Percentiles rank a stretch among this genome's conserved stretches.
These are phyloP conservation scores for Euphorbia celastroides DNA, from an alignment of 441 rosid species.

Conservation along the genomic window DNA sequence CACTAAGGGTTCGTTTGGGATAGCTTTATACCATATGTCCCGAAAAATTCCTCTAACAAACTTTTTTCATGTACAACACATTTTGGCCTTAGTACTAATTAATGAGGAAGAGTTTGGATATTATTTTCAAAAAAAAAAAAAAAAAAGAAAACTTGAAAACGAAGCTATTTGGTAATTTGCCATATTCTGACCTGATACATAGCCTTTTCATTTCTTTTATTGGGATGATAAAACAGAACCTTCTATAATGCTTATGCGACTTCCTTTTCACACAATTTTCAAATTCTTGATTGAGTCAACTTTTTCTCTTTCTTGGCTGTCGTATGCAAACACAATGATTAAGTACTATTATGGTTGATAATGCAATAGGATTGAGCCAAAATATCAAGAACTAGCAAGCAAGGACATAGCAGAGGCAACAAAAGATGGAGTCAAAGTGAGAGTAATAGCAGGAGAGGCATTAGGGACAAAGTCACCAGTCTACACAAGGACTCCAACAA, in stretches of 20 bases:
- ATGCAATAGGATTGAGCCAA: constrained; percentile 59
- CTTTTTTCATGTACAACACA: too few species aligned
- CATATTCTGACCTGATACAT: constrained; percentile 10
- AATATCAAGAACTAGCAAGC: constrained; percentile 69
- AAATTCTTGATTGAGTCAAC: neutral
- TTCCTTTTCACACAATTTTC: constrained; percentile 1
- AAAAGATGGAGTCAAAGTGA: constrained; percentile 58
- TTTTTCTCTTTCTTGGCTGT: neutral
- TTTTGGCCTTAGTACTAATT: too few species aligned
- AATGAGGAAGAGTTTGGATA: too few species aligned
- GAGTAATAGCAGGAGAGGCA: constrained; percentile 83
- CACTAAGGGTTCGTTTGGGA: too few species aligned
- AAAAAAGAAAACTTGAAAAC: too few species aligned
- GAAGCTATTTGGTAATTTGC: constrained; percentile 12
- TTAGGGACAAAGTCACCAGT: constrained; percentile 61
- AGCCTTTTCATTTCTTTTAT: constrained; percentile 16
- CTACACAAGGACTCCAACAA: constrained; percentile 78
- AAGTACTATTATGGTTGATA: neutral
- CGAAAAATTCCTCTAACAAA: too few species aligned
- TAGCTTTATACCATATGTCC: too few species aligned
- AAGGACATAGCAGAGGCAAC: constrained; percentile 58
- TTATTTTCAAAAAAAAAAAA: too few species aligned
- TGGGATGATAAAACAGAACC: constrained; percentile 6
- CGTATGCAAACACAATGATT: neutral
- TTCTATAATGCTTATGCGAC: constrained; percentile 25